Evolutionary conservation across 2,329 filamentous ascomycete genomes (phyloP).

Genomic region (Teratosphaeria viscida): DNA sequence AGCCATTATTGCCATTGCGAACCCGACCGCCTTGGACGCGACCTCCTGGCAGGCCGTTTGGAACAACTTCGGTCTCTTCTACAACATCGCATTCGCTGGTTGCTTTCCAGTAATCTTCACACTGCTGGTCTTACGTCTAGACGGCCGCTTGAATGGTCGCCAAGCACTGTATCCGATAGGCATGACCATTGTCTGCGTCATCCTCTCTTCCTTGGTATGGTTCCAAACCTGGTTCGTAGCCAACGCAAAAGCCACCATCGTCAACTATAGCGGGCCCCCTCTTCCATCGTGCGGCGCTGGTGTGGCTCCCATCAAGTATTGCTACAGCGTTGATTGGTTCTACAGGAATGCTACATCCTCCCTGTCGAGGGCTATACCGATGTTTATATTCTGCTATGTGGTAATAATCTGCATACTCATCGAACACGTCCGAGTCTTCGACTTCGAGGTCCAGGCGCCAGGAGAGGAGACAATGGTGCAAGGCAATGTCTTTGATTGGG

Average conservation of each 20-base stretch:
- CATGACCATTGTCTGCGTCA: constrained; percentile 3
- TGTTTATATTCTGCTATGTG: constrained; percentile 7
- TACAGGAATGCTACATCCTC: constrained; percentile 1
- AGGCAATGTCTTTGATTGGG: constrained; percentile 1
- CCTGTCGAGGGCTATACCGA: constrained; percentile 2
- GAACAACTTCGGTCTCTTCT: too few relatives aligned
- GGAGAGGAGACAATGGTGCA: not conserved
- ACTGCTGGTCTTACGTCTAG: too few relatives aligned
- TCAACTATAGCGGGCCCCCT: not conserved
- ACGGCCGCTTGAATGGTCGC: too few relatives aligned
- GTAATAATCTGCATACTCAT: constrained; percentile 7
- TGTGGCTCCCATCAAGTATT: constrained; percentile 7
- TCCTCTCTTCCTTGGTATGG: constrained; percentile 5
- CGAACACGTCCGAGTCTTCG: constrained; percentile 4
- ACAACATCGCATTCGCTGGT: too few relatives aligned
- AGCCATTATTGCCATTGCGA: too few relatives aligned
- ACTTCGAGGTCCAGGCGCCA: not conserved
- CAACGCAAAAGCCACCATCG: not conserved
- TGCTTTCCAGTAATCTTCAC: too few relatives aligned
- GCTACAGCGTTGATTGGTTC: constrained; percentile 6
- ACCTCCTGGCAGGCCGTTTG: too few relatives aligned
- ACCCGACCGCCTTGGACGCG: too few relatives aligned
- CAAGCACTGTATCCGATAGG: too few relatives aligned
- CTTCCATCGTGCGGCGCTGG: constrained; percentile 1
- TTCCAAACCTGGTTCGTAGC: constrained; percentile 2